A percentile compares a stretch with the other conserved stretches of the same genome.
phyloP scores from a whole-genome alignment of 208 protist species.

The Wallacemonas sp. region DNA sequence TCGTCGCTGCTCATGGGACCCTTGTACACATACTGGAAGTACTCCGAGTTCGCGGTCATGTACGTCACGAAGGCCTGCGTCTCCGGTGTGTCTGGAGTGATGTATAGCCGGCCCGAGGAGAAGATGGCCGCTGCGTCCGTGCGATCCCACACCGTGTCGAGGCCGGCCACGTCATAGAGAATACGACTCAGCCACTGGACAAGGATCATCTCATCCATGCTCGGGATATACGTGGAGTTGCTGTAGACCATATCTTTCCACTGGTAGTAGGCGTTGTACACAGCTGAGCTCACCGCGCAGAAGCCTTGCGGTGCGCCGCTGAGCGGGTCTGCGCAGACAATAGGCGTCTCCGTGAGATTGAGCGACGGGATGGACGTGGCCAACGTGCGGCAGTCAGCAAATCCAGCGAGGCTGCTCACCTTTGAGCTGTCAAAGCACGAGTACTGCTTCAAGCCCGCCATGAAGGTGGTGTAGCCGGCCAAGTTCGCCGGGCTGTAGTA shows the following conservation, averaged over 20 bases:
- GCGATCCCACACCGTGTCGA: conserved; percentile 14
- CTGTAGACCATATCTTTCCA: conserved; percentile 15
- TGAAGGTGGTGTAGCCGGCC: background rate
- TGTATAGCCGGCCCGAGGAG: conserved; percentile 45
- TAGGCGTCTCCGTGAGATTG: conserved; percentile 3
- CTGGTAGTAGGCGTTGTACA: background rate
- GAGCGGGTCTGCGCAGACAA: conserved; percentile 15
- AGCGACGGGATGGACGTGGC: background rate
- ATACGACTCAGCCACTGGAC: conserved; percentile 48
- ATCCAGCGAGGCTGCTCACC: background rate
- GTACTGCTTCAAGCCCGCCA: conserved; percentile 5
- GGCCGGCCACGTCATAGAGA: conserved; percentile 19
- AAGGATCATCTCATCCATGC: conserved; percentile 42
- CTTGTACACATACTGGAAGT: conserved; percentile 52
- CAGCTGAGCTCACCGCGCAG: conserved; percentile 7
- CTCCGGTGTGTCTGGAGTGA: conserved; percentile 30
- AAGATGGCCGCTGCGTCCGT: conserved; percentile 27
- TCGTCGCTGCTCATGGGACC: conserved; percentile 20
- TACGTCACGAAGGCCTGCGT: conserved; percentile 30
- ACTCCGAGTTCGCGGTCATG: conserved; percentile 22
- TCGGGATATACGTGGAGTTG: conserved; percentile 32
- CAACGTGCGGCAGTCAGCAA: conserved; percentile 4
- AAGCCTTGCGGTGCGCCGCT: conserved; percentile 26
- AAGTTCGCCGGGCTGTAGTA: conserved; percentile 25
- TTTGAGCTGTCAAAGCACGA: conserved; percentile 35